Percentiles rank a stretch among this genome's conserved stretches.
phyloP scores from a whole-genome alignment of 1,284 basidiomycete genomes.

The Mycena sp. region DNA sequence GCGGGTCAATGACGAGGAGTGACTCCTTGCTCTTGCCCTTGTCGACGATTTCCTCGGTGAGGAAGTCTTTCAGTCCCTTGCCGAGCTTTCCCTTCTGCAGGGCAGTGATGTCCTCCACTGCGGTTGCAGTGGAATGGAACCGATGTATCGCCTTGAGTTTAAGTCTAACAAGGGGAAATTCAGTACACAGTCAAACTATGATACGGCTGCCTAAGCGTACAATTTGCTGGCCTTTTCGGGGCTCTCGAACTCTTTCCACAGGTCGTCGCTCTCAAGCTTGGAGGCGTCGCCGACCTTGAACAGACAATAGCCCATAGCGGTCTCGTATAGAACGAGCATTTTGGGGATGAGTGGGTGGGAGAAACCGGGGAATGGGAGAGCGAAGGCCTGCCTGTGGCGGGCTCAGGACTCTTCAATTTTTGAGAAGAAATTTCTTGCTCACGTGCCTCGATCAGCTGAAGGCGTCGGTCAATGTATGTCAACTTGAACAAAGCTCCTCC shows the following conservation, averaged over 20 bases:
- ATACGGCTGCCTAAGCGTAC: constrained; percentile 58
- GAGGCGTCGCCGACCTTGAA: constrained; percentile 95
- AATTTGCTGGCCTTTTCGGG: constrained; percentile 92
- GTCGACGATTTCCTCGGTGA: constrained; percentile 87
- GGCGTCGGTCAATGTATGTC: no score
- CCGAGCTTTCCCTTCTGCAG: constrained; percentile 93
- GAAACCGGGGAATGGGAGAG: background rate
- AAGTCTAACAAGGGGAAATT: constrained; percentile 60
- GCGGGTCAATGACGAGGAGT: constrained; percentile 89
- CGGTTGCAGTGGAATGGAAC: constrained; percentile 95
- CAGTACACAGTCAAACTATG: background rate
- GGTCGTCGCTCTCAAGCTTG: constrained; percentile 86
- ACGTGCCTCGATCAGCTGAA: no score
- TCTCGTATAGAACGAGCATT: constrained; percentile 89
- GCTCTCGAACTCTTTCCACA: constrained; percentile 93
- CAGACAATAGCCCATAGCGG: constrained; percentile 94
- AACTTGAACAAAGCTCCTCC: no score
- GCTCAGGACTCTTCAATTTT: constrained; percentile 14
- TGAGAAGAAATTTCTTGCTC: constrained; percentile 11
- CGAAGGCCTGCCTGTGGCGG: constrained; percentile 3
- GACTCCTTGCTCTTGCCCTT: constrained; percentile 93
- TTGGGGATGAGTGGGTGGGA: constrained; percentile 33
- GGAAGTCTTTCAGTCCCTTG: constrained; percentile 93
- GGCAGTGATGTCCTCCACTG: constrained; percentile 98
- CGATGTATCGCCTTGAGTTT: constrained; percentile 97